Evolutionary conservation across 352 stramenopile genomes (phyloP).

Genomic region (Phytophthora cajani): DNA sequence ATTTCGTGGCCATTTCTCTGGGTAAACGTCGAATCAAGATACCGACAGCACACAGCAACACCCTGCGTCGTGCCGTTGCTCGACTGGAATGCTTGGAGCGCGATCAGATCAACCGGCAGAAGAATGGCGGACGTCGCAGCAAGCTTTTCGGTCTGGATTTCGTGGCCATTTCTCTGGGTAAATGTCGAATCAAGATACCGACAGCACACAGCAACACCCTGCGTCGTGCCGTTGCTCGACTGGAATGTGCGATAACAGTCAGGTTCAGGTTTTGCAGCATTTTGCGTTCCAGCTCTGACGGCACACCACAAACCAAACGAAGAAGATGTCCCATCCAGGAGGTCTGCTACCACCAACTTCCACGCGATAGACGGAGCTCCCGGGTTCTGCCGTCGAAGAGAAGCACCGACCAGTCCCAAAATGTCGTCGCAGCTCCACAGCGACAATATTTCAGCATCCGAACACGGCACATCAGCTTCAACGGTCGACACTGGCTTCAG

Average conservation of each 20-base stretch:
- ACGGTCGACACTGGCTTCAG: conserved; percentile 24
- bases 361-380: conserved; percentile 41
- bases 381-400: conserved; percentile 33
- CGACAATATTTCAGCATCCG: conserved; percentile 21
- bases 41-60: conserved; percentile 63
- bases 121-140: conserved; percentile 58
- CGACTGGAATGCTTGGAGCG: conserved; percentile 39
- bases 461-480: conserved; percentile 15
- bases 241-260: conserved; percentile 40
- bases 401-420: conserved; percentile 33
- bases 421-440: conserved; percentile 50
- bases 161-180: conserved; percentile 18
- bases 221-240: conserved; percentile 13
- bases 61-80: conserved; percentile 18
- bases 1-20: conserved; percentile 22
- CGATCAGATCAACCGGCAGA: conserved; percentile 61
- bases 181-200: conserved; percentile 64
- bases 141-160: conserved; percentile 43
- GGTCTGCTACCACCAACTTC: conserved; percentile 82
- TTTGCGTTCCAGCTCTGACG: conserved; percentile 55
- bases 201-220: conserved; percentile 58
- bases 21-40: conserved; percentile 53
- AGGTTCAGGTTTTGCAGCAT: conserved; percentile 25
- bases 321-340: conserved; percentile 57
- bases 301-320: conserved; percentile 83